Evolutionary conservation across 1,284 basidiomycete species (phyloP), one percentile per base, ranked within the genome.

Genomic region (Xerocomus nothofagi): DNA sequence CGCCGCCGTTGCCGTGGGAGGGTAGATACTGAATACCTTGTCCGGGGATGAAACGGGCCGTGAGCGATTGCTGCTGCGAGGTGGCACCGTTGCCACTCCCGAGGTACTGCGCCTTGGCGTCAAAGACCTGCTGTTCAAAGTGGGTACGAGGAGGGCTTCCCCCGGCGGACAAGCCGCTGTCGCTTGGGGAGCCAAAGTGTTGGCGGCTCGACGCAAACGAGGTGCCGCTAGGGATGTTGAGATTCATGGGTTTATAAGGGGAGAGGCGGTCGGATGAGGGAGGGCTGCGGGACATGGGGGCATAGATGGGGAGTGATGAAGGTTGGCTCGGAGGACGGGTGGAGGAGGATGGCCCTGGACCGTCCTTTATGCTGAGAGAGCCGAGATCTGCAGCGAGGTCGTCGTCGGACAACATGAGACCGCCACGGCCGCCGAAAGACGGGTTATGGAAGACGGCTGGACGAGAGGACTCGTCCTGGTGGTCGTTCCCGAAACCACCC

Each of bases 341-440:
- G 3, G 75, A 75, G 14, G 70, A 68, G 29, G 73, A 71, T 0
- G 77, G 69, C 2, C 74, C 63, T 7, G 67, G 67, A 20, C 79
- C 76, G 47, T 79, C 78, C 12, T 75, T 69, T 20, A 92, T 65
- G 60, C 72, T 86, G 55, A 93, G 75, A 43, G 82, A 71, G 29
- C 82, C 82, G n/a, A 87, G 73, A 53, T 80, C 77, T 34, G 76
- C 80, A 0, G 88, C 86, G 8, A 93, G 78, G 55, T 93, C 91
- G 48, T 92, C 91, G 60, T 93, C 91, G 0, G 84, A 83, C 37
- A 93, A 74, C 62, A 83, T 68, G 23, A 88, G 69, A 3, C 81
- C 80, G 0, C 84, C 75, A 8, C 81, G 70, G 2, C 58, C 68
- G 43, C 56, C 56, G 31, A 59, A 67, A 0, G 58, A 42, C 27